These are phyloP conservation scores for Sarocladium kiliense DNA, from an alignment of 2,329 filamentous ascomycete species.

Conservation along the genomic window DNA sequence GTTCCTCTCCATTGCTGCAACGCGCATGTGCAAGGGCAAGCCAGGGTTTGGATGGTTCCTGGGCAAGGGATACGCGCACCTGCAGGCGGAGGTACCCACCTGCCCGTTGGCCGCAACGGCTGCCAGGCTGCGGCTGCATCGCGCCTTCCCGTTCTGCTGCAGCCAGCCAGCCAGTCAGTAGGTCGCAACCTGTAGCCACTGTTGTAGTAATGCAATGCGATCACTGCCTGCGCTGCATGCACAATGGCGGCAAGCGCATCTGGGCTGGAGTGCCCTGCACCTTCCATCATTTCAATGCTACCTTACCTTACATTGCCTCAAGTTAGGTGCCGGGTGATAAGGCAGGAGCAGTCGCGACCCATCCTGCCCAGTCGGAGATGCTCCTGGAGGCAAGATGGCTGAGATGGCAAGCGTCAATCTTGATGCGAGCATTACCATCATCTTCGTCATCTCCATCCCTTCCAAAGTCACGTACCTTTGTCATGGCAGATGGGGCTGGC, in stretches of 20 bases:
- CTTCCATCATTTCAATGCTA: background rate
- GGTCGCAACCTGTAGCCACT: background rate
- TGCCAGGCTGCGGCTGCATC: conserved; percentile 3
- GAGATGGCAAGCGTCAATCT: too few relatives aligned
- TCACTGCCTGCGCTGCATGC: background rate
- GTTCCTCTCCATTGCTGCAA: too few relatives aligned
- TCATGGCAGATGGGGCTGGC: too few relatives aligned
- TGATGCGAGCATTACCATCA: too few relatives aligned
- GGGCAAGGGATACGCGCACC: background rate
- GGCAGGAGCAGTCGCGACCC: too few relatives aligned
- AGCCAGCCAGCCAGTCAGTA: background rate
- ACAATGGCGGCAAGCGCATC: background rate
- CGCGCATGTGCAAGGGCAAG: too few relatives aligned
- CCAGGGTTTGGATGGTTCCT: background rate
- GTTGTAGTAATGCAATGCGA: too few relatives aligned
- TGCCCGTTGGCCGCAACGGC: conserved; percentile 1
- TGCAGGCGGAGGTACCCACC: background rate
- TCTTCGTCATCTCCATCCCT: too few relatives aligned
- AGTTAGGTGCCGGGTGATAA: too few relatives aligned
- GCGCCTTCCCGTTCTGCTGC: conserved; percentile 3
- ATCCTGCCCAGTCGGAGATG: too few relatives aligned
- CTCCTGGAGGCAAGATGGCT: too few relatives aligned
- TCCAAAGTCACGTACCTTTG: too few relatives aligned
- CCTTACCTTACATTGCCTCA: background rate
- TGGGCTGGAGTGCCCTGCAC: background rate